Base-by-base conservation (phyloP, 768 basidiomycete genomes). In the Amanita subjunquillea region DNA sequence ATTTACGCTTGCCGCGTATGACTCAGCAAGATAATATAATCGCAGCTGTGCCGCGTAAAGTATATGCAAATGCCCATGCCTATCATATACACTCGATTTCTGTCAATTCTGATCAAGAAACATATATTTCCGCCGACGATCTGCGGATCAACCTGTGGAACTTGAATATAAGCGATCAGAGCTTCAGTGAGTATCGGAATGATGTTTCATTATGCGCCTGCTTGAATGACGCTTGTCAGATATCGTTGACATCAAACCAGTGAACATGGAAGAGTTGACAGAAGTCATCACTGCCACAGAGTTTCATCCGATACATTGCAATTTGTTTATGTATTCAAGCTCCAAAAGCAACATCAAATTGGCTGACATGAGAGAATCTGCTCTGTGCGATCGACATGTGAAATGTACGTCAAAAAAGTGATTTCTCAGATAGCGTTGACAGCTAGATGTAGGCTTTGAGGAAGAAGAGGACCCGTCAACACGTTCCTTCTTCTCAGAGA, bases 1-100 rank as follows among this genome's bases (percentile, higher is more conserved):
- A 85, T 61, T 76, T 98, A 61, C 82, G 85, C 56, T 78, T 99
- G 54, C 96, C 96, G 36, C 85, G 88, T 45, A 91, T 96, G 85
- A 73, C 84, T 38, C 84, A 85, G 55, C 95, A 97, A 70, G 96
- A 99, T 69, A 92, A 92, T 62, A 97, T 98, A 68, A 93, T 97
- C 59, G 96, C 96, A 41, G 96, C 96, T 53, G 93, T 98, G 23
- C 96, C 96, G 17, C 83, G 95, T 54, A 99, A 98, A 70, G 94
- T 99, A 42, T 99, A 97, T 71, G 88, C 95, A 55, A 99, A 98
- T 67, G 96, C 96, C 1, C 96, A 98, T 64, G 95, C 95, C 40
- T 99, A 99, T 73, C 96, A 99, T 71, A 97, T 99, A 78, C 97
- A 98, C 69, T 97, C 95, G 58, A 97, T 99, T 67, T 93, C 91